Percentiles rank a stretch among this genome's conserved stretches.
phyloP scores from a whole-genome alignment of 768 basidiomycete genomes.

The Pulveroboletus sp. region DNA sequence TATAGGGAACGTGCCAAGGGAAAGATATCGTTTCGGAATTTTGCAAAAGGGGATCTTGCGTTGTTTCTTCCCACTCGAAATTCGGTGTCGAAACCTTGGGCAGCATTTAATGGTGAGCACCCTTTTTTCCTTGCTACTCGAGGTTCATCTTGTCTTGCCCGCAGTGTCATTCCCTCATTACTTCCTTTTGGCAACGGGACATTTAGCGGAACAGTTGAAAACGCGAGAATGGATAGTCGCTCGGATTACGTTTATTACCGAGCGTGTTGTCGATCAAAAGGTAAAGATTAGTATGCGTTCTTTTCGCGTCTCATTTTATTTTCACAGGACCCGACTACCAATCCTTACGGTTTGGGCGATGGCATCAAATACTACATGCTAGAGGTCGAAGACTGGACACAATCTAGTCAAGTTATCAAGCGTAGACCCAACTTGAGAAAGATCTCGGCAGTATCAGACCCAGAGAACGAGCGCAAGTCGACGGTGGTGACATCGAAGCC shows the following conservation, averaged over 20 bases:
- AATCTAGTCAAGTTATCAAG: constrained; percentile 58
- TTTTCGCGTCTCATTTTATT: constrained; percentile 1
- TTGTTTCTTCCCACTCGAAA: constrained; percentile 95
- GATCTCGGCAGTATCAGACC: constrained; percentile 33
- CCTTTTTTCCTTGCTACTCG: background rate
- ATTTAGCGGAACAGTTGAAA: constrained; percentile 84
- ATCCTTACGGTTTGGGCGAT: constrained; percentile 84
- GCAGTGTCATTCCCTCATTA: constrained; percentile 96
- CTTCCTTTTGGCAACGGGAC: constrained; percentile 85
- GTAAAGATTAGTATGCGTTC: constrained; percentile 32
- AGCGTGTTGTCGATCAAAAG: constrained; percentile 76
- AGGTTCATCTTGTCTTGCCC: background rate
- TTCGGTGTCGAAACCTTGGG: constrained; percentile 92
- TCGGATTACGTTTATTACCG: constrained; percentile 82
- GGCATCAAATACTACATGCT: constrained; percentile 93
- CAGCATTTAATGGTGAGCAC: constrained; percentile 89
- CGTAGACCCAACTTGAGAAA: constrained; percentile 53
- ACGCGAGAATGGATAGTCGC: constrained; percentile 94
- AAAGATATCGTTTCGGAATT: constrained; percentile 95
- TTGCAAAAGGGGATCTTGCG: constrained; percentile 91
- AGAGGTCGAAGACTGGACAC: constrained; percentile 92
- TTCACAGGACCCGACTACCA: constrained; percentile 68
- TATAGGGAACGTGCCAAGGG: constrained; percentile 94
- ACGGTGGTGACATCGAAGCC: constrained; percentile 7
- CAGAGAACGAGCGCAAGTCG: constrained; percentile 37